Evolutionary conservation across 1,139 yeast species (phyloP).

Genomic region (Blastobotrys aristatus): DNA sequence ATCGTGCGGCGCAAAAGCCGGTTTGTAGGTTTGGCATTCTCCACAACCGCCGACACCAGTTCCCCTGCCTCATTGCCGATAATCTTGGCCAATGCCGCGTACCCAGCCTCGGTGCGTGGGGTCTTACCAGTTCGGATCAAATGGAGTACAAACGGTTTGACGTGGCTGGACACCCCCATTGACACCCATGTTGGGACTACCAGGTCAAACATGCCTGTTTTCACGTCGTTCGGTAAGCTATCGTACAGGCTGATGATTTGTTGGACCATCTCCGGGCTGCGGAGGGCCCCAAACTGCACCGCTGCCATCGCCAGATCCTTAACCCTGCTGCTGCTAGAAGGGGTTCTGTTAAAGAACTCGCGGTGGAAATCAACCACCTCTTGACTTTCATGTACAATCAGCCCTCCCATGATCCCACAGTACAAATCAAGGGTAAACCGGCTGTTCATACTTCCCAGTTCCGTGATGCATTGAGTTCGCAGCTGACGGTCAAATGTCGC

Average conservation of each 20-base stretch:
- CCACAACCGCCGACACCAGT: neutral
- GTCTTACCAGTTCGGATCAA: slow-evolving; percentile 5
- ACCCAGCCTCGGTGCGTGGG: neutral
- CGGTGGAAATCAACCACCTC: slow-evolving; percentile 4
- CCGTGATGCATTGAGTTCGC: neutral
- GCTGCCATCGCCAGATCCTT: neutral
- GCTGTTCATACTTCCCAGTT: neutral
- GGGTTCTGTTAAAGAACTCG: neutral
- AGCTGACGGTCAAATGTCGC: slow-evolving; percentile 1
- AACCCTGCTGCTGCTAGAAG: neutral
- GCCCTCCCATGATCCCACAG: slow-evolving; percentile 9
- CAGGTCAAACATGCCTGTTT: slow-evolving; percentile 1
- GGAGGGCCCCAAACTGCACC: slow-evolving; percentile 5
- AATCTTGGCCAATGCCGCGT: neutral
- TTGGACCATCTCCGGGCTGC: neutral
- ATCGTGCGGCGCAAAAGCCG: neutral
- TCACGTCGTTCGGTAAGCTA: neutral
- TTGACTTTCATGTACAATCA: slow-evolving; percentile 4
- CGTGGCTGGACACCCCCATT: slow-evolving; percentile 3
- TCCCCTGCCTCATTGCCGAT: neutral
- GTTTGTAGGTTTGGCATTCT: neutral
- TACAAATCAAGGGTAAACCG: slow-evolving; percentile 1
- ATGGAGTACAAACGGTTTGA: neutral
- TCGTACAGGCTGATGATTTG: slow-evolving; percentile 4
- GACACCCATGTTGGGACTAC: slow-evolving; percentile 1